Percentiles rank a stretch among this genome's conserved stretches.
Conservation (phyloP, 2,329 filamentous ascomycete genomes). For the Talaromyces sp. region DNA sequence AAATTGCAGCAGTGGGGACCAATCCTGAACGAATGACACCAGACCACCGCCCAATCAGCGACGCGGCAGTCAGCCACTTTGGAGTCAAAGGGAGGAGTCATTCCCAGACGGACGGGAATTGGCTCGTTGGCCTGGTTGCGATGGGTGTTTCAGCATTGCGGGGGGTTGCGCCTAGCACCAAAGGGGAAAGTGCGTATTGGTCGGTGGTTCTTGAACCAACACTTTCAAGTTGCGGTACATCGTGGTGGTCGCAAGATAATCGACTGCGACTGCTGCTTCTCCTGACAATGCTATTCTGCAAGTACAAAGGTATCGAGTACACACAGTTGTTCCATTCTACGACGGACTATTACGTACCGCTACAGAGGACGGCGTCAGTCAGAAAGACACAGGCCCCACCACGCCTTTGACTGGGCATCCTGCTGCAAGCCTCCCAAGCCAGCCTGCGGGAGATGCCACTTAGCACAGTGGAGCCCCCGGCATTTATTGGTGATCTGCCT, state of each 20-base stretch:
- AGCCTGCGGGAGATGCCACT: conserved; percentile 17
- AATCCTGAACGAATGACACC: conserved; percentile 14
- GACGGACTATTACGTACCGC: not conserved
- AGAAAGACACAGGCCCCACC: not conserved
- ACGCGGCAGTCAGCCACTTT: not conserved
- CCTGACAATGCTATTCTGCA: too few relatives aligned
- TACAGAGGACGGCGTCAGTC: too few relatives aligned
- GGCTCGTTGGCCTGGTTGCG: not conserved
- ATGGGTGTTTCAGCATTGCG: conserved; percentile 18
- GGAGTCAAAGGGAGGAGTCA: not conserved
- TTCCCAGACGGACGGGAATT: conserved; percentile 14
- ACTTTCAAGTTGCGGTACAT: too few relatives aligned
- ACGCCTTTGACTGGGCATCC: not conserved
- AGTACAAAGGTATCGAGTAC: not conserved
- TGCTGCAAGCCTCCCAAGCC: conserved; percentile 1
- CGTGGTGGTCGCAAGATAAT: too few relatives aligned
- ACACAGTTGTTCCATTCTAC: too few relatives aligned
- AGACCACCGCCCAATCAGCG: not conserved
- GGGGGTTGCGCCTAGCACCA: conserved; percentile 2
- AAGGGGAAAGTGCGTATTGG: not conserved
- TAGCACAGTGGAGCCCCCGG: conserved; percentile 18
- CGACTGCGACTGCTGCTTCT: too few relatives aligned
- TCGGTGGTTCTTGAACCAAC: not conserved
- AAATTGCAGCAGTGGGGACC: conserved; percentile 2
- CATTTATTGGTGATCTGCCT: conserved; percentile 17